Evolutionary conservation across 2,329 filamentous ascomycete genomes (phyloP), one percentile per base, ranked within the genome.

Genomic region (Stemphylium beticola): DNA sequence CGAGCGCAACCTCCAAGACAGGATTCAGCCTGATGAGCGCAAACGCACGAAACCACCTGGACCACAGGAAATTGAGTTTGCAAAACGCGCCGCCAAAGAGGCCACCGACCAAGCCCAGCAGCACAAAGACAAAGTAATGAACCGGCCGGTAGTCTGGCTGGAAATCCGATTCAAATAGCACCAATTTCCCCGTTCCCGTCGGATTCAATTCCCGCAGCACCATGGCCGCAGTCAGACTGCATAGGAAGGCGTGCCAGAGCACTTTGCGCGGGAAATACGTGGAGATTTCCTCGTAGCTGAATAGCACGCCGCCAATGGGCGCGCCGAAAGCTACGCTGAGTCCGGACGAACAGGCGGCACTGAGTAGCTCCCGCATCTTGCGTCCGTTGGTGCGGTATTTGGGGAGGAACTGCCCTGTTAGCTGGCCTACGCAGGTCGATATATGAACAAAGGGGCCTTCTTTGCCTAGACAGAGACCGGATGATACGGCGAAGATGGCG

Each of bases 361-460:
- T 82, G 10, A 86, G 75, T 65, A 86, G 79, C 68, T 87, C 83
- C 10, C 83, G 74, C 76, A 85, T 79, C 67, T 85, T 85, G 36
- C 83, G 74, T 8, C 81, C 81, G 65, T 86, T 86, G 8, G 81
- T 75, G n/a, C 75, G 71, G 64, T 86, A 86, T 62, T 85, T 86
- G 0, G 82, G 80, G 38, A 86, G 82, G n/a, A 72, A 55, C 15
- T 66, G 76, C 8, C 79, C 81, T 0, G 85, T 78, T 2, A 85
- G 74, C 60, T 83, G 81, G 7, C 83, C 83, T 0, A 83, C 79
- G 60, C 83, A 85, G 2, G 83, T 84, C 0, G 82, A 83, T 32
- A 86, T 86, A 66, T 86, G 84, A 1, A 87, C 83, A 58, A 86
- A 86, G 0, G 83, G 84, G 0, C 84, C 84, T 77, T 87, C 84